Conservation (phyloP, 768 basidiomycete species). For the Clitopilus passeckerianus region DNA sequence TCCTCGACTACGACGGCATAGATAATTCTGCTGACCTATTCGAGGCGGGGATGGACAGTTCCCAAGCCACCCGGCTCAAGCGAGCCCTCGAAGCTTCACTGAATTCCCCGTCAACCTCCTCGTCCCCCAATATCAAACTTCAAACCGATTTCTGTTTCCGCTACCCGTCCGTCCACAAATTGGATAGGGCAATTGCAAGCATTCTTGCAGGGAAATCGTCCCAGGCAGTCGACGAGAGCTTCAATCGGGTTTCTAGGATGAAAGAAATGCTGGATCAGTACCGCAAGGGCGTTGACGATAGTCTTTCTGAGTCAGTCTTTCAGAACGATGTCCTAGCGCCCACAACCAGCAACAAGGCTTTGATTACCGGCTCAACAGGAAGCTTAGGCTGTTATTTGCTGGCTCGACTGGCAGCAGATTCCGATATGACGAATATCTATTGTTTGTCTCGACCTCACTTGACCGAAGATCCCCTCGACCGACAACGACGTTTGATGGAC, state of each 20-base stretch:
- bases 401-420: conserved; percentile 19
- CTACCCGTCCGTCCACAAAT: conserved; percentile 21
- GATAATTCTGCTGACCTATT: conserved; percentile 28
- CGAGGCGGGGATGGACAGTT: conserved; percentile 34
- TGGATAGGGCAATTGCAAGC: conserved; percentile 12
- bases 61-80: conserved; percentile 31
- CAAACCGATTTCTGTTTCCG: conserved; percentile 24
- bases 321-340: background rate
- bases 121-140: conserved; percentile 14
- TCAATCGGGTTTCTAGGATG: conserved; percentile 18
- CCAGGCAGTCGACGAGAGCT: conserved; percentile 5
- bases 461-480: conserved; percentile 12
- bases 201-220: conserved; percentile 12
- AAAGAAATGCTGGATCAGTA: conserved; percentile 24
- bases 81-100: conserved; percentile 11
- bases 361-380: conserved; percentile 34
- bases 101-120: conserved; percentile 12
- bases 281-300: background rate
- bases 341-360: conserved; percentile 6
- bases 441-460: conserved; percentile 23
- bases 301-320: background rate
- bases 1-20: conserved; percentile 13
- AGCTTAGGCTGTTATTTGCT: conserved; percentile 30
- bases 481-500: conserved; percentile 24
- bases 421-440: conserved; percentile 20